These are phyloP conservation scores for Gracilariopsis chorda DNA, from an alignment of 23 red algal genomes.

Conservation along the genomic window DNA sequence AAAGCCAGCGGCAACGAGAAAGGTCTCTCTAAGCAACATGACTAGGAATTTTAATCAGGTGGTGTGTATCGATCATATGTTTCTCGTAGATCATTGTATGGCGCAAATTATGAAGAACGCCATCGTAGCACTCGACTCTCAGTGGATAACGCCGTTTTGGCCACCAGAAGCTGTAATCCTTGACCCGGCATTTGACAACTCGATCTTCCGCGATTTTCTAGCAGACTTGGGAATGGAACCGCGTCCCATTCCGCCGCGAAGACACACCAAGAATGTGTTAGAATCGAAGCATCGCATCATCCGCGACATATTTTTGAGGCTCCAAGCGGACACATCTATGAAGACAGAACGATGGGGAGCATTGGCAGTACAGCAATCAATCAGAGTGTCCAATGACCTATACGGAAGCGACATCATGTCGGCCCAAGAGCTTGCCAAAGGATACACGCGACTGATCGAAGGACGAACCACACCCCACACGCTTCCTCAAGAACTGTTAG, in stretches of 20 bases:
- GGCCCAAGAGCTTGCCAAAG: background rate
- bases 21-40: background rate
- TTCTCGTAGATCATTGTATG: background rate
- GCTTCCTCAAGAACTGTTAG: background rate
- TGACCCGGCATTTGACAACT: constrained; percentile 27
- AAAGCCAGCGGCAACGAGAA: background rate
- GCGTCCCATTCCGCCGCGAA: background rate
- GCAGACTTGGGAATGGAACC: background rate
- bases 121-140: background rate
- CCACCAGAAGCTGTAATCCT: background rate
- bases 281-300: background rate
- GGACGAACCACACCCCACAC: background rate
- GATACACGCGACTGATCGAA: background rate
- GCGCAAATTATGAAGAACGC: background rate
- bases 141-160: constrained; percentile 3
- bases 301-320: background rate
- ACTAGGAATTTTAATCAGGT: background rate
- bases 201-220: background rate
- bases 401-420: constrained; percentile 18
- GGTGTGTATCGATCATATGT: background rate
- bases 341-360: background rate
- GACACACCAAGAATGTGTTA: background rate
- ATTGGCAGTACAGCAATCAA: background rate
- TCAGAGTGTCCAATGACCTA: background rate
- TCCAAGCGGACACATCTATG: background rate